Conservation (phyloP, 768 basidiomycete species). For the Zangia roseola region DNA sequence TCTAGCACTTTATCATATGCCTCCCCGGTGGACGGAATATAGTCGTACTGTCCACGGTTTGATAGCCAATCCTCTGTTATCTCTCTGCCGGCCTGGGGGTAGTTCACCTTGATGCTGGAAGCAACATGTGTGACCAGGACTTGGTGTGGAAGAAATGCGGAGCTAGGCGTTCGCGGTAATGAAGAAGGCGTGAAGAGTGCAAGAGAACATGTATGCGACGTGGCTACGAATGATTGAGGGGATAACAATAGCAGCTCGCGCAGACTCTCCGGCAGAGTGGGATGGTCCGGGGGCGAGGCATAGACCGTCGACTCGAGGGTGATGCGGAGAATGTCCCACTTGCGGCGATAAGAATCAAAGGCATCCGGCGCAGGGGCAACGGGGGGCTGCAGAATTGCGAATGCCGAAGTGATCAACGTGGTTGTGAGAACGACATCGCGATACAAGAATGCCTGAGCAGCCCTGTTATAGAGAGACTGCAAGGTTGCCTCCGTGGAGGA, state of each 20-base stretch:
- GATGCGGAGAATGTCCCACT: conserved; percentile 87
- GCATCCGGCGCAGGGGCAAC: conserved; percentile 33
- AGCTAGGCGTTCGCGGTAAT: conserved; percentile 36
- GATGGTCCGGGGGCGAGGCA: conserved; percentile 45
- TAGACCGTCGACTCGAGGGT: conserved; percentile 79
- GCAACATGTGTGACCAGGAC: conserved; percentile 70
- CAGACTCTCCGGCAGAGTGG: conserved; percentile 48
- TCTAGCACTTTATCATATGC: conserved; percentile 77
- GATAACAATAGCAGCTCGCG: conserved; percentile 55
- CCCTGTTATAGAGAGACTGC: conserved; percentile 72
- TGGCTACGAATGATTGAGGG: conserved; percentile 53
- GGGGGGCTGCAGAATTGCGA: conserved; percentile 53
- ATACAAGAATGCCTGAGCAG: conserved; percentile 75
- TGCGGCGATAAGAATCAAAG: conserved; percentile 56
- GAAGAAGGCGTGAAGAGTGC: conserved; percentile 60
- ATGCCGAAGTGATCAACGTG: conserved; percentile 66
- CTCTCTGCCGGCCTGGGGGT: conserved; percentile 55
- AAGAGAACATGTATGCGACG: conserved; percentile 63
- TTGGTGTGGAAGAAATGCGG: conserved; percentile 65
- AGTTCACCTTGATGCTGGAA: conserved; percentile 65
- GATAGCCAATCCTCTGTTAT: conserved; percentile 83
- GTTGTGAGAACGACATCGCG: conserved; percentile 68
- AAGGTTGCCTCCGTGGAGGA: conserved; percentile 48
- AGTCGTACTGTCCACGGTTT: conserved; percentile 43
- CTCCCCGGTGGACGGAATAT: conserved; percentile 36